phyloP scores from a whole-genome alignment of 176 grass and related monocot species.

The Aechmea fasciata region DNA sequence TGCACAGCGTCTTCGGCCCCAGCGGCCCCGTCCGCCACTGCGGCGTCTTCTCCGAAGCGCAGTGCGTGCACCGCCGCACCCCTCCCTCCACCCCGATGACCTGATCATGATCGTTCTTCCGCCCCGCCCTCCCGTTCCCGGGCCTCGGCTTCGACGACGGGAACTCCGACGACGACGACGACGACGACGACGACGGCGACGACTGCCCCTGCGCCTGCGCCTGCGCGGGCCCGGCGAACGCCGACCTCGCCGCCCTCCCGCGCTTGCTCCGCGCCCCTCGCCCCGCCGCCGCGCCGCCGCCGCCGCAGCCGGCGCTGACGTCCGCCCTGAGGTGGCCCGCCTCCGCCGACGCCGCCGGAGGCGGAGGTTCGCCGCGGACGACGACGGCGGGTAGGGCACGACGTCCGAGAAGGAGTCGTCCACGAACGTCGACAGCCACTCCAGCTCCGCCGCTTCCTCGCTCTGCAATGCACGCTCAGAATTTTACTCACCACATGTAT shows the following conservation, averaged over 20 bases:
- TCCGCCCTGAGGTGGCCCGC: neutral
- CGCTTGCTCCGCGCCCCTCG: slow-evolving; percentile 72
- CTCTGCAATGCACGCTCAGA: slow-evolving; percentile 32
- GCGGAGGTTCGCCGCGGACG: slow-evolving; percentile 34
- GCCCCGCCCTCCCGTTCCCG: slow-evolving; percentile 4
- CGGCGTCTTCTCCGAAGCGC: slow-evolving; percentile 98
- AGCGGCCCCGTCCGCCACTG: slow-evolving; percentile 95
- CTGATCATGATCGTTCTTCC: slow-evolving; percentile 8
- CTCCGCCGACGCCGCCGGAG: neutral
- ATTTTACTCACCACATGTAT: neutral
- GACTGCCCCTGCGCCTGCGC: slow-evolving; percentile 17
- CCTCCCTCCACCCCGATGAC: slow-evolving; percentile 52
- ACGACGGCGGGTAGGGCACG: slow-evolving; percentile 46
- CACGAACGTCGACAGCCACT: slow-evolving; percentile 98
- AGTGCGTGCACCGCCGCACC: slow-evolving; percentile 90
- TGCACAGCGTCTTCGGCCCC: slow-evolving; percentile 97
- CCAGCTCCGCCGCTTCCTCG: slow-evolving; percentile 93
- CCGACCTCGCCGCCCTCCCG: too few species aligned
- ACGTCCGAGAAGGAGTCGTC: slow-evolving; percentile 97
- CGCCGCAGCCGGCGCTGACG: neutral
- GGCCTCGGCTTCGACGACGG: slow-evolving; percentile 33
- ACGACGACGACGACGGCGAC: slow-evolving; percentile 33
- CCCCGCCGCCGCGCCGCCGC: slow-evolving; percentile 13
- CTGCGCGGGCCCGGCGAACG: neutral
- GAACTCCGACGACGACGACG: slow-evolving; percentile 90